Conservation (phyloP, 2,329 filamentous ascomycete species). For the Diaporthe eres region DNA sequence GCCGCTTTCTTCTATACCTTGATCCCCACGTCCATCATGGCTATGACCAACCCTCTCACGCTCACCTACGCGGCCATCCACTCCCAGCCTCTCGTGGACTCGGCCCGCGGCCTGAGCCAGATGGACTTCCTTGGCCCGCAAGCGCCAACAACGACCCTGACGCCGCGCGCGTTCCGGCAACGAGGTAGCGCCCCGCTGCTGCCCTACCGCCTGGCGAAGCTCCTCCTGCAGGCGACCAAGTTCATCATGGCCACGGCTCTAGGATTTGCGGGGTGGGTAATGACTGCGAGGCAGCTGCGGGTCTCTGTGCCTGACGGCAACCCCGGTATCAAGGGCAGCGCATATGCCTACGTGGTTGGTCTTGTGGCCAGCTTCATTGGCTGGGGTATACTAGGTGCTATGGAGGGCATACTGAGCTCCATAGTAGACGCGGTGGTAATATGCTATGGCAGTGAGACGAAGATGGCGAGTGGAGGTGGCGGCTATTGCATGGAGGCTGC, state of each 20-base stretch:
- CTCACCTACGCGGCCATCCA: conserved; percentile 96
- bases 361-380: conserved; percentile 94
- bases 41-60: conserved; percentile 90
- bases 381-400: conserved; percentile 91
- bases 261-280: conserved; percentile 97
- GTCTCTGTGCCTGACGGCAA: conserved; percentile 68
- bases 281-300: conserved; percentile 84
- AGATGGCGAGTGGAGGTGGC: conserved; percentile 75
- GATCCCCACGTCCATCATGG: conserved; percentile 86
- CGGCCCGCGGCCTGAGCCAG: conserved; percentile 84
- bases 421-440: conserved; percentile 91
- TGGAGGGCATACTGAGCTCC: conserved; percentile 89
- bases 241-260: conserved; percentile 92
- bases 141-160: conserved; percentile 80
- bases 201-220: conserved; percentile 90
- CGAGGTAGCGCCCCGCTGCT: conserved; percentile 68
- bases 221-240: conserved; percentile 90
- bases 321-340: conserved; percentile 76
- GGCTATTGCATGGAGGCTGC: conserved; percentile 94
- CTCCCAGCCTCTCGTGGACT: conserved; percentile 83
- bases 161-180: conserved; percentile 64
- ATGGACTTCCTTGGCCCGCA: conserved; percentile 84
- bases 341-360: conserved; percentile 95
- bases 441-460: conserved; percentile 93
- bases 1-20: conserved; percentile 77